Evolutionary conservation across 2,329 filamentous ascomycete species (phyloP).

Genomic region (Ophiostoma sp.): DNA sequence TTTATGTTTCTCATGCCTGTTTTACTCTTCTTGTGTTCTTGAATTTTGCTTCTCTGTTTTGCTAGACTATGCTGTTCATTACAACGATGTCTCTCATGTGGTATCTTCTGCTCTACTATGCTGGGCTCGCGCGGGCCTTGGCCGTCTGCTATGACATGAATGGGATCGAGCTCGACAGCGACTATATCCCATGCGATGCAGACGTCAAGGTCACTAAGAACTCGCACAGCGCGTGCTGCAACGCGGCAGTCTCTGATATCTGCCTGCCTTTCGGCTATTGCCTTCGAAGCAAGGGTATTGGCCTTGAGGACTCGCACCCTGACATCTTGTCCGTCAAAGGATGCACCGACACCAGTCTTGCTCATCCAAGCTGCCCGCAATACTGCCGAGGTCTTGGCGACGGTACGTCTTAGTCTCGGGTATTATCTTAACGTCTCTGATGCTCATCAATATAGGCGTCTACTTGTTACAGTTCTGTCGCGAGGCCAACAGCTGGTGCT

Average conservation of each 20-base stretch:
- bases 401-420: not conserved
- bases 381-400: constrained; percentile 21
- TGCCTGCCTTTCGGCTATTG: no score
- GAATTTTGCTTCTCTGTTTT: not conserved
- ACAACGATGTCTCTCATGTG: not conserved
- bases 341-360: constrained; percentile 28
- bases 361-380: constrained; percentile 27
- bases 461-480: constrained; percentile 16
- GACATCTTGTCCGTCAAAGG: constrained; percentile 25
- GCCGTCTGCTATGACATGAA: not conserved
- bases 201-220: no score
- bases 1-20: not conserved
- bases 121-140: not conserved
- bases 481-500: not conserved
- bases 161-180: no score
- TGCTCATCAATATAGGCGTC: not conserved
- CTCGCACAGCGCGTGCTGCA: not conserved
- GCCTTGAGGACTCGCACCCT: no score
- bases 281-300: no score
- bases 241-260: not conserved
- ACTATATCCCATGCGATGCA: not conserved
- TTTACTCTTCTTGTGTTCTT: not conserved
- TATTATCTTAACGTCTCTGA: not conserved
- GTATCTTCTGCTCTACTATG: not conserved
- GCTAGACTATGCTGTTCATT: not conserved